Conservation (phyloP, 345 rosid genomes). For the Nasturtium officinale region DNA sequence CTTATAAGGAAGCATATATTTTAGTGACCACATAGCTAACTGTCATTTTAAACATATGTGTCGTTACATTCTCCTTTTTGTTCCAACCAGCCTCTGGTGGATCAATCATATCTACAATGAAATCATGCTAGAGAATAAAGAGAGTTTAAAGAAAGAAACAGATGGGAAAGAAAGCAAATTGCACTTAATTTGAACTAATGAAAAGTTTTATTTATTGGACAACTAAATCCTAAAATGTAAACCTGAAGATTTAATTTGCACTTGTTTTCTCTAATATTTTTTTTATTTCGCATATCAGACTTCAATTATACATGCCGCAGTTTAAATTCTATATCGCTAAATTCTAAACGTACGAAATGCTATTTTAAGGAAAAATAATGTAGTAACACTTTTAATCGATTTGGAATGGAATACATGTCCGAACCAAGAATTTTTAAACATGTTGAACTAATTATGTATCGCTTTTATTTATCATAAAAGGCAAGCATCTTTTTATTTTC, state of each 20-base stretch:
- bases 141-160: slow-evolving; percentile 23
- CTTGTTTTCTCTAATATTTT: background rate
- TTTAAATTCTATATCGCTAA: background rate
- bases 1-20: slow-evolving; percentile 27
- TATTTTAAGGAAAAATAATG: background rate
- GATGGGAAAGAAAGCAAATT: slow-evolving; percentile 31
- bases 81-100: slow-evolving; percentile 30
- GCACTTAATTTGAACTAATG: slow-evolving; percentile 23
- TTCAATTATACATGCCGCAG: background rate
- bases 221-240: slow-evolving; percentile 11
- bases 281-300: background rate
- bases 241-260: background rate
- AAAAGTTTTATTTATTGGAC: slow-evolving; percentile 20
- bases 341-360: background rate
- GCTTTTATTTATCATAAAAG: slow-evolving; percentile 31
- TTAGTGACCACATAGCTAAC: slow-evolving; percentile 26
- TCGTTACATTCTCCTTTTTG: slow-evolving; percentile 10
- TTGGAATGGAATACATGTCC: background rate
- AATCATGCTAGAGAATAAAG: slow-evolving; percentile 6
- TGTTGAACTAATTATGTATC: slow-evolving; percentile 5
- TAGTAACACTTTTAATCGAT: background rate
- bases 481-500: slow-evolving; percentile 38
- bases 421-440: slow-evolving; percentile 2
- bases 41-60: slow-evolving; percentile 14
- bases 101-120: slow-evolving; percentile 24